Evolutionary conservation across 208 protist genomes (phyloP).

Genomic region (Trypanosomatidae sp.): DNA sequence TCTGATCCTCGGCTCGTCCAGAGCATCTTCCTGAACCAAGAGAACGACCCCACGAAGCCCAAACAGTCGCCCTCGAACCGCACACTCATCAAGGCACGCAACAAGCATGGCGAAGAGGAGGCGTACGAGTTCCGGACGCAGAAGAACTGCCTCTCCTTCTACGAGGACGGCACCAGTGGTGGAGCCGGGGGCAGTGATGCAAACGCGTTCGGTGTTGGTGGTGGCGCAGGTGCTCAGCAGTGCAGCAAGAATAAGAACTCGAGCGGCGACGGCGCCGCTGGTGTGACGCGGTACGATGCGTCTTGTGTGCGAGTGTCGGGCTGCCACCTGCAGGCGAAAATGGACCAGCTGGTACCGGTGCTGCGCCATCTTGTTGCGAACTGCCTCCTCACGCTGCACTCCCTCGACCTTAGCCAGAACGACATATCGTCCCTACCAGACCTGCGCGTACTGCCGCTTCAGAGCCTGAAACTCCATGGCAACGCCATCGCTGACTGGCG

Average conservation of each 20-base stretch:
- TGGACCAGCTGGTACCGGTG: conserved; percentile 63
- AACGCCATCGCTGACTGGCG: conserved; percentile 77
- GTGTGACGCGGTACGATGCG: conserved; percentile 49
- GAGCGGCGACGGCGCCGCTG: neutral
- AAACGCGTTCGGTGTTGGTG: conserved; percentile 12
- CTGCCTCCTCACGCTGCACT: conserved; percentile 64
- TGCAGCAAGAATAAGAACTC: neutral
- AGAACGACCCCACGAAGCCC: conserved; percentile 56
- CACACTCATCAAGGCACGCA: conserved; percentile 83
- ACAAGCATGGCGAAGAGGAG: conserved; percentile 87
- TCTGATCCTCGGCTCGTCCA: conserved; percentile 58
- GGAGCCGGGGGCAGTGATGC: conserved; percentile 3
- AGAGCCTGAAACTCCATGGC: conserved; percentile 70
- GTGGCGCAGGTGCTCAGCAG: neutral
- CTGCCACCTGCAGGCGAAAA: conserved; percentile 49
- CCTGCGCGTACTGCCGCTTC: conserved; percentile 64
- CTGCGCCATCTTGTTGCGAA: conserved; percentile 74
- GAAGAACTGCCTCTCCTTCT: conserved; percentile 40
- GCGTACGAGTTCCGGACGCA: conserved; percentile 81
- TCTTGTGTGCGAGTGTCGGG: conserved; percentile 66
- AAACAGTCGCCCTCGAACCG: conserved; percentile 19
- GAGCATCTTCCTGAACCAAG: conserved; percentile 70
- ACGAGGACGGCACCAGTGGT: conserved; percentile 9
- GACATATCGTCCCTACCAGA: conserved; percentile 54
- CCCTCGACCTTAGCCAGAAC: conserved; percentile 86